These are phyloP conservation scores for Trifolium subterraneum DNA, from an alignment of 306 rosid genomes.

Conservation along the genomic window DNA sequence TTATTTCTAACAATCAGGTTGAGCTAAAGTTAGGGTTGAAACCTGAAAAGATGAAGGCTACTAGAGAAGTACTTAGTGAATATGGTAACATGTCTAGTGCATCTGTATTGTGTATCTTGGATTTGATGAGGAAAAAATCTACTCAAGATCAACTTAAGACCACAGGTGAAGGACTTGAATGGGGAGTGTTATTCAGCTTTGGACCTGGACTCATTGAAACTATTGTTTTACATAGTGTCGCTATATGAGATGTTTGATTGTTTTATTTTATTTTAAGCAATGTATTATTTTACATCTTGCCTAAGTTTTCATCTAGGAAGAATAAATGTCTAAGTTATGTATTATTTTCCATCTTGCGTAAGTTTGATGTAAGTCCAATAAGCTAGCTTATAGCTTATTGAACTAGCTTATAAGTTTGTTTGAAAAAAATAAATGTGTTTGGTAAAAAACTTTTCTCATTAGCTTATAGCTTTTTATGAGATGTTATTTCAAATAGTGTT, in stretches of 20 bases:
- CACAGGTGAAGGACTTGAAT: conserved; percentile 55
- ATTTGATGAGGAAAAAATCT: conserved; percentile 67
- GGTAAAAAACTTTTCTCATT: too few species aligned
- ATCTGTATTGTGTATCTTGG: conserved; percentile 70
- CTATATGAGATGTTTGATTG: background rate
- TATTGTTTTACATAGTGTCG: conserved; percentile 61
- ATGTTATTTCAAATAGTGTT: too few species aligned
- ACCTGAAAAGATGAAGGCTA: conserved; percentile 42
- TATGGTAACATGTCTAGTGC: conserved; percentile 88
- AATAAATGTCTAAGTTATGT: too few species aligned
- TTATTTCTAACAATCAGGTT: too few species aligned
- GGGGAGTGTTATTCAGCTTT: conserved; percentile 81
- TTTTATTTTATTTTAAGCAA: background rate
- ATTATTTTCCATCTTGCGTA: too few species aligned
- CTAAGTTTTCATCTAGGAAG: too few species aligned
- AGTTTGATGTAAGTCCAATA: too few species aligned
- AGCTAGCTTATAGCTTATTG: too few species aligned
- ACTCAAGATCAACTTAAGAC: conserved; percentile 46
- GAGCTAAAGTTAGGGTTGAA: conserved; percentile 38
- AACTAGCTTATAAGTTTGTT: too few species aligned
- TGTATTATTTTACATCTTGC: too few species aligned
- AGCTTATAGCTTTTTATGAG: too few species aligned
- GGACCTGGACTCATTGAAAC: conserved; percentile 74
- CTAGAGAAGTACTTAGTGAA: conserved; percentile 62
- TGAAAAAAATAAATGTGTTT: too few species aligned